These are phyloP conservation scores for Nemania sp. DNA, from an alignment of 2,329 filamentous ascomycete species.

Conservation along the genomic window DNA sequence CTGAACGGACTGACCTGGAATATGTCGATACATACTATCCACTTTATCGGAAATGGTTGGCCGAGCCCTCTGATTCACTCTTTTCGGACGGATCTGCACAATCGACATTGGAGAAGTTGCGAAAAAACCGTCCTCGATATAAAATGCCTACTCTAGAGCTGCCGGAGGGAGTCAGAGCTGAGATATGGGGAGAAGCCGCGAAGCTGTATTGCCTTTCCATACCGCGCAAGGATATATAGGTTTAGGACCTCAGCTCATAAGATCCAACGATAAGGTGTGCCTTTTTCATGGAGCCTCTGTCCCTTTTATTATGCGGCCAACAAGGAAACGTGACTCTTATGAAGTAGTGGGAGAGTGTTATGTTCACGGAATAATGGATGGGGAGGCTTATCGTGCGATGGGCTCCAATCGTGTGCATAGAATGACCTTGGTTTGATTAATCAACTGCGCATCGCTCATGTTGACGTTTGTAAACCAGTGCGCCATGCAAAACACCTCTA, in stretches of 20 bases:
- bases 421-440: neutral
- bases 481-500: too few relatives aligned
- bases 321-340: neutral
- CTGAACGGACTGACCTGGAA: neutral
- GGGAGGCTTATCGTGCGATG: neutral
- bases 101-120: neutral
- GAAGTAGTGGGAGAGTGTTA: too few relatives aligned
- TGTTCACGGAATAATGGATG: neutral
- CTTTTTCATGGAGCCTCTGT: neutral
- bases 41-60: neutral
- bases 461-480: neutral
- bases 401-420: neutral
- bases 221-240: neutral
- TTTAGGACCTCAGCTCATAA: neutral
- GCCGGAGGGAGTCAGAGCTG: neutral
- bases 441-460: neutral
- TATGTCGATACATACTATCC: conserved; percentile 1
- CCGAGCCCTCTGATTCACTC: neutral
- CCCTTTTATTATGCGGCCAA: neutral
- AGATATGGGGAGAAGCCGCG: neutral
- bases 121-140: neutral
- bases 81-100: neutral
- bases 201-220: neutral
- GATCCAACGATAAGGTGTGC: neutral
- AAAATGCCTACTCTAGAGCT: neutral